Conservation (phyloP, 1,284 basidiomycete genomes). For the Agroathelia rolfsii region DNA sequence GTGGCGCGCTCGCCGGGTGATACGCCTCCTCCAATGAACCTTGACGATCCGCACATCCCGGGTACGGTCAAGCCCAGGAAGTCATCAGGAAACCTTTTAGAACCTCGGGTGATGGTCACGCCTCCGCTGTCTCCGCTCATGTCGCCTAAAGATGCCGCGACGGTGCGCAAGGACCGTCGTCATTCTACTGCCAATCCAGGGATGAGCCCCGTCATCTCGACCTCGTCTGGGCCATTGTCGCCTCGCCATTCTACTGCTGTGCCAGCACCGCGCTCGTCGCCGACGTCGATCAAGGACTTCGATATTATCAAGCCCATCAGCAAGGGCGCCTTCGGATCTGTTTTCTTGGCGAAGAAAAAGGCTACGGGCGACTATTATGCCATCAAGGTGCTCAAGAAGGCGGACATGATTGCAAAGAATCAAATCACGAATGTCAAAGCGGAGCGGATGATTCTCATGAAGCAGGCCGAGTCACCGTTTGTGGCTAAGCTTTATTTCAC, state of each 20-base stretch:
- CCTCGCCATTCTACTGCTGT: constrained; percentile 77
- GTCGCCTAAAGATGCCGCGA: constrained; percentile 44
- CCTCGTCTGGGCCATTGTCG: constrained; percentile 62
- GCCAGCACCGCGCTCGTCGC: constrained; percentile 69
- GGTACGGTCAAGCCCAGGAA: constrained; percentile 44
- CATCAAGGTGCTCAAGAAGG: constrained; percentile 98
- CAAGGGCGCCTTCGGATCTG: constrained; percentile 97
- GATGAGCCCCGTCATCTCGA: constrained; percentile 42
- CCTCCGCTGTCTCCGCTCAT: constrained; percentile 69
- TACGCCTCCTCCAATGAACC: constrained; percentile 48
- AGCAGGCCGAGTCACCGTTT: constrained; percentile 98
- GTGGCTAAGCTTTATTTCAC: constrained; percentile 98
- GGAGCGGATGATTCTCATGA: constrained; percentile 99
- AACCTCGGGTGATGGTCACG: constrained; percentile 57
- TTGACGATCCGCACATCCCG: constrained; percentile 36
- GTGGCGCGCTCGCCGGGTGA: constrained; percentile 55
- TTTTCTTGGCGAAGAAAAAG: constrained; percentile 97
- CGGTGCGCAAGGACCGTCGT: constrained; percentile 50
- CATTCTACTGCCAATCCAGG: constrained; percentile 65
- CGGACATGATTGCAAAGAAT: constrained; percentile 99
- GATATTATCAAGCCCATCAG: constrained; percentile 99
- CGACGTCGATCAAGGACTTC: constrained; percentile 97
- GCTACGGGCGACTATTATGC: constrained; percentile 98
- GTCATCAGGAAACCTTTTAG: constrained; percentile 55
- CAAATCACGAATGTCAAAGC: constrained; percentile 99